A percentile compares a stretch with the other conserved stretches of the same genome.
Evolutionary conservation across 2,329 filamentous ascomycete species (phyloP).

Genomic region (Trichophyton rubrum): DNA sequence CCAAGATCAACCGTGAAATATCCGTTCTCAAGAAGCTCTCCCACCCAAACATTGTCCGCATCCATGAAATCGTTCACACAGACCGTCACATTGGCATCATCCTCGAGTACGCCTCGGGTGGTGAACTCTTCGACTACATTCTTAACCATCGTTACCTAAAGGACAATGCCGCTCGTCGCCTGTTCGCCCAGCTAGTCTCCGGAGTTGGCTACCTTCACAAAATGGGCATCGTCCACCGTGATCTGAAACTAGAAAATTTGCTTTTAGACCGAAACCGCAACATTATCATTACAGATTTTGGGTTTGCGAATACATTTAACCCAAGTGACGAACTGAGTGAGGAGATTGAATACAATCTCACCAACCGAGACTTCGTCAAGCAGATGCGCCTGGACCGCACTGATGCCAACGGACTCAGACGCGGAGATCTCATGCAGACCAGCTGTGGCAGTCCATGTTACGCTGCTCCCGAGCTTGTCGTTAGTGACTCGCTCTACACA

Average conservation of each 20-base stretch:
- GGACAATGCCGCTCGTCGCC: slow-evolving; percentile 73
- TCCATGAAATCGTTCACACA: slow-evolving; percentile 98
- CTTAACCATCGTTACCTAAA: slow-evolving; percentile 93
- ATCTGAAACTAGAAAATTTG: slow-evolving; percentile 92
- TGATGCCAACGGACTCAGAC: slow-evolving; percentile 60
- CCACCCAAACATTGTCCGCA: slow-evolving; percentile 89
- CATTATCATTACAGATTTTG: slow-evolving; percentile 99
- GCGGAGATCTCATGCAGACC: slow-evolving; percentile 96
- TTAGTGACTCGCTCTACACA: slow-evolving; percentile 94
- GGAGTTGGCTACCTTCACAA: slow-evolving; percentile 96
- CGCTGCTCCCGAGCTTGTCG: slow-evolving; percentile 89
- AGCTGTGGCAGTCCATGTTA: slow-evolving; percentile 98
- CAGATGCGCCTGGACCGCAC: slow-evolving; percentile 70
- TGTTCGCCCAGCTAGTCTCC: slow-evolving; percentile 92
- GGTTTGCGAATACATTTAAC: slow-evolving; percentile 96
- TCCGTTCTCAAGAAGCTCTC: slow-evolving; percentile 75
- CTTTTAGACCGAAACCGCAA: slow-evolving; percentile 92
- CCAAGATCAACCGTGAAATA: slow-evolving; percentile 97
- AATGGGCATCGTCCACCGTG: slow-evolving; percentile 94
- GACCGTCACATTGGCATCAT: slow-evolving; percentile 97
- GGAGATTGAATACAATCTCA: slow-evolving; percentile 77
- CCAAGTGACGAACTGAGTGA: slow-evolving; percentile 75
- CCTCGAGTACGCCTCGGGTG: slow-evolving; percentile 92
- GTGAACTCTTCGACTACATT: slow-evolving; percentile 97
- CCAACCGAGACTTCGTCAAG: slow-evolving; percentile 80